Evolutionary conservation across 1,139 yeast genomes (phyloP), one percentile per base, ranked within the genome.

Genomic region (Nematodospora anomalae): DNA sequence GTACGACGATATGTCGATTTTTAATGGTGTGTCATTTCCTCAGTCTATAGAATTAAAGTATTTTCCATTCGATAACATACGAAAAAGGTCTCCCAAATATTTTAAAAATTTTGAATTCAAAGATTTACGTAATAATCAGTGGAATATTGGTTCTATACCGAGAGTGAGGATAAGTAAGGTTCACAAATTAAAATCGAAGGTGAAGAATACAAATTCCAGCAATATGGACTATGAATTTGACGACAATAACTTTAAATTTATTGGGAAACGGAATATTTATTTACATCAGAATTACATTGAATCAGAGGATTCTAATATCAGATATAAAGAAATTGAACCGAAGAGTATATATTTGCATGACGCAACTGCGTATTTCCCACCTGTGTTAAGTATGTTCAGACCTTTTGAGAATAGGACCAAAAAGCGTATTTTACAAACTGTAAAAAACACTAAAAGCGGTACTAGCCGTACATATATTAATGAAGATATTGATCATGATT

Each of bases 61-160:
- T 33, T 51, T 60, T 18, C 67, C 67, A 0, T 53, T 35, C 26
- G 32, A 35, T 42, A 38, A 30, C 15, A 36, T 33, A 13, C 36
- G 41, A 49, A 41, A 37, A 3, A 28, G 29, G 13, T 14, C 28
- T 14, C 33, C 43, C 3, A 21, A 38, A 4, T 38, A 37, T 15
- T 51, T 61, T 40, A 48, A 47, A 28, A 67, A 63, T 44, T 68
- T 57, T 46, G 69, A 60, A 41, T 47, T 64, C 34, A 49, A 55
- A 16, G 68, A 62, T 40, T 52, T 55, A 13, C 48, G 52, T 30
- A 57, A 58, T 26, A 33, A 38, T 8, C 51, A 48, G 28, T 74
- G 76, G 76, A 62, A 60, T 36, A 55, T 75, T 15, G 80, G 80
- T 0, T 62, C 75, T 2, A 65, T 73, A 6, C 76, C 79, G 2